Percentiles rank a stretch among this genome's conserved stretches.
These are phyloP conservation scores for Agaricus blazei DNA, from an alignment of 768 basidiomycete species.

Conservation along the genomic window DNA sequence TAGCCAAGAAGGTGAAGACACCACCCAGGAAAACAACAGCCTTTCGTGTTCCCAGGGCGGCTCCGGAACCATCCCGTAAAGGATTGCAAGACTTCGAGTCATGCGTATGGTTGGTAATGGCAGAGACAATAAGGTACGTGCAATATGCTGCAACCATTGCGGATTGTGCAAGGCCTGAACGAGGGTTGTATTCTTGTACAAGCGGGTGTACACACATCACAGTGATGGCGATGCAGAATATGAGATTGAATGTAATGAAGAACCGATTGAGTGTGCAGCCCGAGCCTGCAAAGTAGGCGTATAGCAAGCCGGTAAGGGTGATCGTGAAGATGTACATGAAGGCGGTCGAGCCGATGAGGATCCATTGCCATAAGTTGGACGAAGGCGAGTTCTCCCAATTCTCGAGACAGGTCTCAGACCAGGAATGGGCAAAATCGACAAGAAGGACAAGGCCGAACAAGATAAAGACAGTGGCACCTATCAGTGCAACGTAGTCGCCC, in stretches of 20 bases:
- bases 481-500: slow-evolving; percentile 88
- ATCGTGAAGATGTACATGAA: slow-evolving; percentile 81
- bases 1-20: slow-evolving; percentile 94
- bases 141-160: slow-evolving; percentile 98
- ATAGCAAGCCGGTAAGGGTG: slow-evolving; percentile 83
- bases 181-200: slow-evolving; percentile 89
- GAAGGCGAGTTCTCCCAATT: slow-evolving; percentile 80
- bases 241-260: slow-evolving; percentile 94
- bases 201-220: slow-evolving; percentile 77
- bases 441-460: slow-evolving; percentile 95
- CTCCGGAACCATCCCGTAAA: slow-evolving; percentile 47
- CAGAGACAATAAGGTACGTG: slow-evolving; percentile 92
- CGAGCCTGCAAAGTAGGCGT: slow-evolving; percentile 84
- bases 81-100: slow-evolving; percentile 79
- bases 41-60: slow-evolving; percentile 57
- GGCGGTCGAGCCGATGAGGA: slow-evolving; percentile 90
- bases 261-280: slow-evolving; percentile 93
- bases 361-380: slow-evolving; percentile 93
- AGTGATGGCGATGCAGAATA: slow-evolving; percentile 74
- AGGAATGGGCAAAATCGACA: slow-evolving; percentile 97
- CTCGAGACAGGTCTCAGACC: slow-evolving; percentile 95
- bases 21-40: slow-evolving; percentile 90
- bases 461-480: slow-evolving; percentile 94
- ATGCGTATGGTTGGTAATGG: slow-evolving; percentile 88
- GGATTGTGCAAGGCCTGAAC: slow-evolving; percentile 91